These are phyloP conservation scores for Crithidia fasciculata DNA, from an alignment of 208 protist species.

Conservation along the genomic window DNA sequence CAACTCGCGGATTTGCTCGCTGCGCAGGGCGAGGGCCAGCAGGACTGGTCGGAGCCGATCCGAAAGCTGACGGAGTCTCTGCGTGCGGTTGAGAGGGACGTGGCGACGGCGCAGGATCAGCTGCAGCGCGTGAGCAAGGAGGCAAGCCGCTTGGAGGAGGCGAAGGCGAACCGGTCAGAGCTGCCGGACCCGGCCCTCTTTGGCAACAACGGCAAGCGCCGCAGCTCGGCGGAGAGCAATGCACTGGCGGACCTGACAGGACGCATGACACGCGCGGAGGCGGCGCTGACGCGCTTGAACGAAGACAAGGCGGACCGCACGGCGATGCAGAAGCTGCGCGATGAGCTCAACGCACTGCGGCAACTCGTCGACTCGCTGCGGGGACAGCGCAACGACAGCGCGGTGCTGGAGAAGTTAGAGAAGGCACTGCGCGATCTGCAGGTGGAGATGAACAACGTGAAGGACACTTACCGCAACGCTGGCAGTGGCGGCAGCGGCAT, in stretches of 20 bases:
- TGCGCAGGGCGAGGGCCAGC: slow-evolving; percentile 26
- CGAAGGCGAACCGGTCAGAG: slow-evolving; percentile 54
- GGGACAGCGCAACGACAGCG: slow-evolving; percentile 1
- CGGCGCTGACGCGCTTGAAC: slow-evolving; percentile 42
- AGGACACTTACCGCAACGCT: slow-evolving; percentile 26
- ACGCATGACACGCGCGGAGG: slow-evolving; percentile 40
- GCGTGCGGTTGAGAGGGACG: slow-evolving; percentile 41
- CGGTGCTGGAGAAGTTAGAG: slow-evolving; percentile 32
- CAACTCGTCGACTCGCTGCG: slow-evolving; percentile 57
- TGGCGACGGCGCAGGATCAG: slow-evolving; percentile 28
- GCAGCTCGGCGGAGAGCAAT: slow-evolving; percentile 23
- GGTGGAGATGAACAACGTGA: slow-evolving; percentile 55
- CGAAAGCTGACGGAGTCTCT: slow-evolving; percentile 41
- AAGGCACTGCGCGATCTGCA: slow-evolving; percentile 69
- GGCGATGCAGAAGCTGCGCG: slow-evolving; percentile 71
- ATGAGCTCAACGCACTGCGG: slow-evolving; percentile 67
- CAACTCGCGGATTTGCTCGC: slow-evolving; percentile 63
- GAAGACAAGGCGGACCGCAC: slow-evolving; percentile 74
- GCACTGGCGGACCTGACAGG: slow-evolving; percentile 39
- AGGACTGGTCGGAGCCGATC: slow-evolving; percentile 62
- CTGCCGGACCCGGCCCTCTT: slow-evolving; percentile 16
- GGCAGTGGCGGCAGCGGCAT: slow-evolving; percentile 18
- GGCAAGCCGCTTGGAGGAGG: slow-evolving; percentile 50
- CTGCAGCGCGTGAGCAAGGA: slow-evolving; percentile 33
- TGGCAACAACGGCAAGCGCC: neutral